These are phyloP conservation scores for Capsaspora owczarzaki DNA, from an alignment of 78 protist species.

Conservation along the genomic window DNA sequence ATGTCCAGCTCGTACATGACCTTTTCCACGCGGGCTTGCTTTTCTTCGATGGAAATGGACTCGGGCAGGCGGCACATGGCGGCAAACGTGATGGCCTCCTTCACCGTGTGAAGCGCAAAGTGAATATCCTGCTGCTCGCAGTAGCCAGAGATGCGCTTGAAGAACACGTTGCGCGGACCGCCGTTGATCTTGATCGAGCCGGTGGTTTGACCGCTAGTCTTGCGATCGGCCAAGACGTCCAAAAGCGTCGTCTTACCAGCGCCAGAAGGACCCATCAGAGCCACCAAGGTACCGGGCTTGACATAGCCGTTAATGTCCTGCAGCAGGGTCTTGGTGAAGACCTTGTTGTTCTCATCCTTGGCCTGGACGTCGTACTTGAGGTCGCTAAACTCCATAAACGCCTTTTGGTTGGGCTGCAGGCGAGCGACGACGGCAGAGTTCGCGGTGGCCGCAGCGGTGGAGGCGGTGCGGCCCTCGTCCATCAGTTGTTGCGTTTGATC, in stretches of 20 bases:
- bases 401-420: no score
- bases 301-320: background rate
- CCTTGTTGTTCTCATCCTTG: no score
- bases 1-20: slow-evolving; percentile 34
- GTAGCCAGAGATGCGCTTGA: slow-evolving; percentile 13
- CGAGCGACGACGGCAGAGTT: no score
- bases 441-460: no score
- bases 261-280: slow-evolving; percentile 24
- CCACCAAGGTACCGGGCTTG: background rate
- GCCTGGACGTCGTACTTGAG: no score
- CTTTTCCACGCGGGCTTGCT: background rate
- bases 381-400: no score
- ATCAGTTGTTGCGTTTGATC: no score
- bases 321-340: background rate
- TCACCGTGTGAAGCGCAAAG: slow-evolving; percentile 40
- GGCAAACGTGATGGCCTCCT: slow-evolving; percentile 32
- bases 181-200: slow-evolving; percentile 20
- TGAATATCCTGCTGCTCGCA: slow-evolving; percentile 47
- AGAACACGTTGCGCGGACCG: background rate
- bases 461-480: no score
- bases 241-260: slow-evolving; percentile 34
- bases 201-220: background rate
- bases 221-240: slow-evolving; percentile 3
- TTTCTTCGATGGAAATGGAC: background rate
- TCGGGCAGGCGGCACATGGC: slow-evolving; percentile 45